Evolutionary conservation across 371 early-diverging fungal genomes (phyloP), one percentile per base, ranked within the genome.

Genomic region (Choanephora cucurbitarum): DNA sequence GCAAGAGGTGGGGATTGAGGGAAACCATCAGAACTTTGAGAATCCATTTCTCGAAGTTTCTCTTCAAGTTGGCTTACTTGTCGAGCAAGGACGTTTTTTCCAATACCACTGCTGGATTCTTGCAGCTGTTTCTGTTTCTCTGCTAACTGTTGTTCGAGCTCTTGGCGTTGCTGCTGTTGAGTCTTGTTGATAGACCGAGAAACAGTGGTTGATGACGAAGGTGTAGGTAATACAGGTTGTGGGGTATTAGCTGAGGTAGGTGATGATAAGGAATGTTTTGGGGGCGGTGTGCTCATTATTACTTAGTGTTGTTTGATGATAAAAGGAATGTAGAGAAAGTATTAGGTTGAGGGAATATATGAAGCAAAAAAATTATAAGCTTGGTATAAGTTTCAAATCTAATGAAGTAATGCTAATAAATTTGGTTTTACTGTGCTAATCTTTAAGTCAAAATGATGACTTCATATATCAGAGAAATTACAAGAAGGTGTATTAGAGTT

Each of bases 21-120:
- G 10, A 37, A 37, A 13, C 43, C 62, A 22, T 42, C 44, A 8
- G 48, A 21, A 17, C 22, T 58, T 21, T 69, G 64, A 19, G 52
- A 53, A 24, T 78, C 78, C 19, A 72, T 33, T 33, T 71, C 75
- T 47, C 58, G 56, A 15, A 78, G 49, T 10, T 64, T 65, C 24
- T 75, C 74, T 55, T 71, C 59, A 11, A 75, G 52, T 53, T 73
- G 69, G 53, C 58, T 66, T 42, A 75, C 67, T 72, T 79, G 74
- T 56, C 74, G 65, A 44, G 66, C 67, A 14, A 75, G 50, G 57
- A 75, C 75, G 51, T 73, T 73, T 62, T 70, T 73, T 48, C 69
- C 70, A 50, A 75, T 79, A 28, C 75, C 75, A 45, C 74, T 75
- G n/a, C 48, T 60, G 1, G 69, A 69, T 65, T 69, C 74, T 49